Base-by-base conservation (phyloP, 305 asterid species). In the Ajuga reptans region DNA sequence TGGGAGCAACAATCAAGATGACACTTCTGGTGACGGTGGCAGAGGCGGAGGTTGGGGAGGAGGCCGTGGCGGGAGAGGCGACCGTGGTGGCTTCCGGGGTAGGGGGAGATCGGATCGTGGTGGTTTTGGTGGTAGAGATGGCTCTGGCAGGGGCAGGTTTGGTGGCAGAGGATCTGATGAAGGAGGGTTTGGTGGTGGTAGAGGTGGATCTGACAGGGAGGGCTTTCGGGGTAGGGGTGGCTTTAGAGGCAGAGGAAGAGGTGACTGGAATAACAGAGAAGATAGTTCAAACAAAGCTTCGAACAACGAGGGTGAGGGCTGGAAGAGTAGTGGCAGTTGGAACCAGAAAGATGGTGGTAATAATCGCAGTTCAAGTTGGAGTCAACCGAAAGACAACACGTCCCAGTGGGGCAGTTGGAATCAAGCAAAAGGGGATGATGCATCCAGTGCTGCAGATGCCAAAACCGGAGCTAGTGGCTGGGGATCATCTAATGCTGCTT, bases 191-290 rank as follows among this genome's bases (percentile, higher is more conserved):
- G 75, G 78, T 46, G 21, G 95, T 72, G 80, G 85, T 21, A 84
- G 85, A 29, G 73, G 89, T 64, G 84, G 85, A 41, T 70, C 75
- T 24, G 85, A 75, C 10, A 51, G 83, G 46, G 86, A 78, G 31
- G 86, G 82, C 6, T 85, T 77, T 75, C 78, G 83, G 54, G 84
- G 88, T 17, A 80, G 87, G 73, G 87, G 89, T 71, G 89, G 95
- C 63, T 87, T 81, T 74, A 77, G 93, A 69, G 97, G 94, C 58
- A 77, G 97, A 77, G 96, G 96, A 49, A 84, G 85, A 59, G 86
- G 88, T 72, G 90, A 85, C 33, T 89, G 95, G 95, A 85, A 80
- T 31, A 80, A 81, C 75, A 77, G 82, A 70, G 86, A 81, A 34
- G 87, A 79, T 80, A 86, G 84, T 72, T 80, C 85, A 5, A 74